These are phyloP conservation scores for Quercus berberidifolia DNA, from an alignment of 306 rosid species.

Conservation along the genomic window DNA sequence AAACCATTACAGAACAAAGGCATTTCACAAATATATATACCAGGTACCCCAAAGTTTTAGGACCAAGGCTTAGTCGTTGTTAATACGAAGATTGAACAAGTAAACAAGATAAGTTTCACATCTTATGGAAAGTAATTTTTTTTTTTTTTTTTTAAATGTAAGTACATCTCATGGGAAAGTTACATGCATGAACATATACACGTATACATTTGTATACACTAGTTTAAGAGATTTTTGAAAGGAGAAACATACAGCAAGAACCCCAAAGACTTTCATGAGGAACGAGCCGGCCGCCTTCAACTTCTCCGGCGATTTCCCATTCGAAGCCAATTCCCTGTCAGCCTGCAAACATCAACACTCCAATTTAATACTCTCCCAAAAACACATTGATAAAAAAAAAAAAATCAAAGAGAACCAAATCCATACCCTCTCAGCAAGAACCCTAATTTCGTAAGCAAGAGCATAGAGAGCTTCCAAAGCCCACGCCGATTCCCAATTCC, in stretches of 20 bases:
- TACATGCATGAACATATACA: not conserved
- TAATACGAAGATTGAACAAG: not conserved
- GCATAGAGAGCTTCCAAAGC: constrained; percentile 79
- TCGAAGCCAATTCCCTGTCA: constrained; percentile 68
- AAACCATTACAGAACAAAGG: not conserved
- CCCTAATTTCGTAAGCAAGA: constrained; percentile 80
- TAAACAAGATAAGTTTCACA: not conserved
- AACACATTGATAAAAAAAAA: too few species aligned
- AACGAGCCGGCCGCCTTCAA: constrained; percentile 95
- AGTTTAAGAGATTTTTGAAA: not conserved
- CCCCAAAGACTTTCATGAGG: constrained; percentile 96
- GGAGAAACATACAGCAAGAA: constrained; percentile 72
- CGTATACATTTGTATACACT: not conserved
- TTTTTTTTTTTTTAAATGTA: too few species aligned
- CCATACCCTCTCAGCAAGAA: constrained; percentile 86
- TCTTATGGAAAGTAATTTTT: not conserved
- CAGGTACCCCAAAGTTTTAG: too few species aligned
- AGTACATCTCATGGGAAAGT: not conserved
- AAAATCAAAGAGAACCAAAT: not conserved
- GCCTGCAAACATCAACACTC: constrained; percentile 37
- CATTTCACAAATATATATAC: too few species aligned
- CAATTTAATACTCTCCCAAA: constrained; percentile 10
- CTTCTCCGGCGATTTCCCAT: constrained; percentile 87
- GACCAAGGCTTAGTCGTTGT: too few species aligned
- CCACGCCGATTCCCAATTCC: constrained; percentile 97